Conservation (phyloP, 108 stramenopile species). For the Cyclostephanos tholiformis region DNA sequence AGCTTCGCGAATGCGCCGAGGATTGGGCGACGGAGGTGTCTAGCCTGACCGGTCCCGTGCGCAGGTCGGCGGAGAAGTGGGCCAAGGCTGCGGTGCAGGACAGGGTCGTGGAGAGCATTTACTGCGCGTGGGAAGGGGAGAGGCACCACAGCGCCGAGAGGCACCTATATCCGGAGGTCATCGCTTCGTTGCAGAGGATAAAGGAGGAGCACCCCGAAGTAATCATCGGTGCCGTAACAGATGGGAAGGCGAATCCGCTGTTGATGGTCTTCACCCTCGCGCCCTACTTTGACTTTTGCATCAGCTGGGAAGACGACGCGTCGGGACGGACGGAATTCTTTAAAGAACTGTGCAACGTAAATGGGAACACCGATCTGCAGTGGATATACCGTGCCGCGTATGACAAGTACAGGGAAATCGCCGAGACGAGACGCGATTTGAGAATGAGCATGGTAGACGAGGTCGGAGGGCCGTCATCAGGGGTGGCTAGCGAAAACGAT, state of each 20-base stretch:
- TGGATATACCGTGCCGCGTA: constrained; percentile 89
- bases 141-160: constrained; percentile 89
- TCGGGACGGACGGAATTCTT: constrained; percentile 76
- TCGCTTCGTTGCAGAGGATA: constrained; percentile 69
- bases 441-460: constrained; percentile 13
- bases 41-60: constrained; percentile 60
- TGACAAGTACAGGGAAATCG: constrained; percentile 73
- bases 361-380: constrained; percentile 73
- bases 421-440: constrained; percentile 56
- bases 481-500: constrained; percentile 20
- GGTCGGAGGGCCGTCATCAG: constrained; percentile 13
- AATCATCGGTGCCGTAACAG: constrained; percentile 88
- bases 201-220: constrained; percentile 78
- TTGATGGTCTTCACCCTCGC: constrained; percentile 89
- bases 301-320: constrained; percentile 90
- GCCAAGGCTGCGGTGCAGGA: constrained; percentile 71
- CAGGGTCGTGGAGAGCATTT: constrained; percentile 76
- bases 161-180: constrained; percentile 76
- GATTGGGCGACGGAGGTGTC: constrained; percentile 86
- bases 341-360: constrained; percentile 67
- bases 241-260: constrained; percentile 85
- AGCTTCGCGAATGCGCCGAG: constrained; percentile 73
- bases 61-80: constrained; percentile 72
- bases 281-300: constrained; percentile 88
- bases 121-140: constrained; percentile 87